Percentiles rank a stretch among this genome's conserved stretches.
Evolutionary conservation across 352 stramenopile species (phyloP).

Genomic region (Phytophthora pluvialis): DNA sequence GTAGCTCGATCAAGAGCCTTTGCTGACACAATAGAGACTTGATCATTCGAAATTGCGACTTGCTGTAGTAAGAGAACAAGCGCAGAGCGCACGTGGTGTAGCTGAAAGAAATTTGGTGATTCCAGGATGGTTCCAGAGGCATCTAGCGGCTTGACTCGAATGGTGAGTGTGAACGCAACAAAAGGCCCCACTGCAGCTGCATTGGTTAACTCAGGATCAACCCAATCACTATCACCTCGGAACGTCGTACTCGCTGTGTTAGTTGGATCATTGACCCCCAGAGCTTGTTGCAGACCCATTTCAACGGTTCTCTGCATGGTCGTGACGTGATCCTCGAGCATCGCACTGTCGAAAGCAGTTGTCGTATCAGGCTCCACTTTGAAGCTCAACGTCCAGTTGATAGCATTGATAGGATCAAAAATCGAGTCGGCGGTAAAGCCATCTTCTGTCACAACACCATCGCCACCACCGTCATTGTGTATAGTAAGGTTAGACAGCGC

Average conservation of each 20-base stretch:
- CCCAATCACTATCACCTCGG: constrained; percentile 9
- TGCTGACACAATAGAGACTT: constrained; percentile 8
- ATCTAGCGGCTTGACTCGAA: constrained; percentile 11
- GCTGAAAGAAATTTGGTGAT: constrained; percentile 28
- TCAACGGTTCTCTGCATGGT: constrained; percentile 1
- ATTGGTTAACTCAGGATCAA: constrained; percentile 1
- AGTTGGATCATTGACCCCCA: constrained; percentile 4
- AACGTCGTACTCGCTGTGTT: constrained; percentile 5
- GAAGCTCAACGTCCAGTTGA: constrained; percentile 24
- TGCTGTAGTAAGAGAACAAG: constrained; percentile 30
- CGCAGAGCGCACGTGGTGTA: constrained; percentile 23
- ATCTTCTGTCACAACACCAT: neutral
- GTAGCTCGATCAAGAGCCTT: neutral
- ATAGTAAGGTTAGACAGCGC: constrained; percentile 1
- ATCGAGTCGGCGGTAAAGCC: constrained; percentile 6
- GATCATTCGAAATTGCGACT: constrained; percentile 17
- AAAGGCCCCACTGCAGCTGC: constrained; percentile 3
- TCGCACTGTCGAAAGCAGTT: neutral
- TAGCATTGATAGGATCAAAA: constrained; percentile 24
- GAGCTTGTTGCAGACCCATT: constrained; percentile 1
- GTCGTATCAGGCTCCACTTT: constrained; percentile 11
- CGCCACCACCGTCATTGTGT: constrained; percentile 12
- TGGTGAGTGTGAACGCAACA: constrained; percentile 21
- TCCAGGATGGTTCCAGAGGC: constrained; percentile 15
- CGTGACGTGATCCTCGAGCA: constrained; percentile 6